Base-by-base conservation (phyloP, 2,329 filamentous ascomycete genomes). In the Aspergillus texensis region DNA sequence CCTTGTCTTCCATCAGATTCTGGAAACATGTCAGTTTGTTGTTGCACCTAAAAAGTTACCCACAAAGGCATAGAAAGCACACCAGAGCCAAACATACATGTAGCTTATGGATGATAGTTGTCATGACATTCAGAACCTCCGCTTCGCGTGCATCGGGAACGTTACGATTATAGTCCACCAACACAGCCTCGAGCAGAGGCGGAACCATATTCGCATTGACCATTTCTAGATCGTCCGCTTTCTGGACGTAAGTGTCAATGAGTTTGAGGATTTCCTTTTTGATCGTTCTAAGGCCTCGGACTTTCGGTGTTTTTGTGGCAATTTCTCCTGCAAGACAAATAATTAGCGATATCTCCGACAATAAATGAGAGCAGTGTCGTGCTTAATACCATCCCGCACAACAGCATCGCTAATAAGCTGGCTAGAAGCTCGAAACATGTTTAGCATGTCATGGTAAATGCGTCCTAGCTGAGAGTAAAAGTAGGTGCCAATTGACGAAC, bases 201-300 rank as follows among this genome's bases (percentile, higher is more conserved):
- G 95, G 95, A 1, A 99, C 94, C 83, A 99, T 95, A 75, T 94
- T 96, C 69, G 89, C 88, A 71, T 95, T 93, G 59, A 99, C 92
- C 81, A 96, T 93, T 75, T 96, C 92, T 61, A 96, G 82, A 75
- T 99, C 95, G 80, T 99, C 95, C 4, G 96, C 94, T 82, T 97
- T 98, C 74, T 99, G 94, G 43, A 99, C 93, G 70, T 98, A 99
- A 6, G 92, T 97, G 80, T 97, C 96, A 72, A 99, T 95, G 69
- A 99, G 89, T 82, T 99, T 99, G 69, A 99, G 82, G 58, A 99
- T 98, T 78, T 99, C 95, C 82, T 99, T 99, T 85, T 99, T 99
- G 84, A 99, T 97, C 0, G 95, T 99, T 69, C 95, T 89, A 68
- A 99, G 83, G 41, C 95, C 96, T 71, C 95, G 91, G 71, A 98